These are phyloP conservation scores for Lasiosphaeris hirsuta DNA, from an alignment of 495 filamentous ascomycete genomes.

Conservation along the genomic window DNA sequence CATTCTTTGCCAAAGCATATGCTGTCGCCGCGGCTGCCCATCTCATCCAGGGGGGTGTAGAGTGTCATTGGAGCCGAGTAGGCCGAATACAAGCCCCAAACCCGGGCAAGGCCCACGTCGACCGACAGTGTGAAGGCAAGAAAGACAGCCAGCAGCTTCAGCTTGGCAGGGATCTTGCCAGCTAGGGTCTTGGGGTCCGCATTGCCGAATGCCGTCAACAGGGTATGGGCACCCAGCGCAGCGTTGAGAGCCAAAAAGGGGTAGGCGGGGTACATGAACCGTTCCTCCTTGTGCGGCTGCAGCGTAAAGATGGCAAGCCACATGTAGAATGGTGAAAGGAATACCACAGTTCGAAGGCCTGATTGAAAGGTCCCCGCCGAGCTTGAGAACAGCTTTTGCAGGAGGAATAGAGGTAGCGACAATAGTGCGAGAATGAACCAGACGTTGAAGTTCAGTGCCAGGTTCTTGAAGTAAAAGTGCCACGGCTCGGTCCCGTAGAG, in stretches of 20 bases:
- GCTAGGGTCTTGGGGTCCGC: constrained; percentile 60
- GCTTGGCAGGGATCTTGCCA: constrained; percentile 63
- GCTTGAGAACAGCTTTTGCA: constrained; percentile 46
- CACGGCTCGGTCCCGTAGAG: constrained; percentile 97
- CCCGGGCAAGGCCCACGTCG: constrained; percentile 64
- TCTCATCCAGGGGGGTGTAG: constrained; percentile 53
- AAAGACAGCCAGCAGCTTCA: constrained; percentile 63
- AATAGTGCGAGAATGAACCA: constrained; percentile 85
- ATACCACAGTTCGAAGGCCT: constrained; percentile 67
- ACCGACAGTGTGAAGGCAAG: constrained; percentile 54
- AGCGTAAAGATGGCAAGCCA: constrained; percentile 90
- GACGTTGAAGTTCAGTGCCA: constrained; percentile 90
- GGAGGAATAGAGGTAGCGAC: constrained; percentile 57
- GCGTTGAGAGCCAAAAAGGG: constrained; percentile 91
- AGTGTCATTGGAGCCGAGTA: constrained; percentile 84
- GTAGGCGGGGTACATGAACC: constrained; percentile 98
- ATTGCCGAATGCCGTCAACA: constrained; percentile 68
- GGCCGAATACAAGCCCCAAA: constrained; percentile 74
- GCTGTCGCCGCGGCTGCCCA: constrained; percentile 55
- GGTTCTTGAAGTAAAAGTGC: constrained; percentile 93
- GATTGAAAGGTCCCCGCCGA: constrained; percentile 43
- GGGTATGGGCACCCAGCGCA: constrained; percentile 75
- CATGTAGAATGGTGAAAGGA: constrained; percentile 83
- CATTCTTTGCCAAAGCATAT: constrained; percentile 96
- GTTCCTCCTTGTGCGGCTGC: constrained; percentile 96